Base-by-base conservation (phyloP, 2,329 filamentous ascomycete genomes). In the Plectosphaerella sp. region DNA sequence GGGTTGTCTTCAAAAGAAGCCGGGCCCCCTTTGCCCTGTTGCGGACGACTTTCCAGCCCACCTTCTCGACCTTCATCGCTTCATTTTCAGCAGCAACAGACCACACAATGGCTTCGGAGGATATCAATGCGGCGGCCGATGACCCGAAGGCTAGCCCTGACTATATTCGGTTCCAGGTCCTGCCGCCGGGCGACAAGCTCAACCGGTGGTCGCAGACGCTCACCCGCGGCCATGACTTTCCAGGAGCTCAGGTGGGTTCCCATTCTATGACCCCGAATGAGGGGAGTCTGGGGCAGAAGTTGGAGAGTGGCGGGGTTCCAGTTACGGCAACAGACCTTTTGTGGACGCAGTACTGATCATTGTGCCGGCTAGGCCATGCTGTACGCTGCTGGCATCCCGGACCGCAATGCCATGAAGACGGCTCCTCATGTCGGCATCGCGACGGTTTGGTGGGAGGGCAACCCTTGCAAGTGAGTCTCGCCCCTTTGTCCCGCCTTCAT, bases 381-480 rank as follows among this genome's bases (percentile, higher is more conserved):
- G 20, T 97, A 96, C 71, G 92, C 89, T 14, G 91, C 93, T 9
- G 93, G 93, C 22, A 88, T 97, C 35, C 89, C 91, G 2, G 83
- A 91, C 64, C 79, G 84, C 62, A 78, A 94, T 52, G 84, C 86
- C 63, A 96, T 97, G 89, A 92, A 93, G 72, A 93, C 81, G 52
- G 88, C 88, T 50, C 90, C 93, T 12, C 93, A 97, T 58, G 89
- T 97, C 24, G 93, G 93, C 53, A 84, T 97, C 64, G 88, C 91
- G 8, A 91, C 88, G 5, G 89, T 97, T 5, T 97, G 92, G 92
- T 97, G 92, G 92, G 91, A 97, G 71, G 93, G 93, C 25, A 97
- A 97, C 67, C 90, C 93, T 37, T 97, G 92, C 83, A 96, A 96
- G 86, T 89, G 71, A 72, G 86, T 79, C 15, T 35, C 45, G 43